Base-by-base conservation (phyloP, 164 flowering plant species). In the Sedum album region DNA sequence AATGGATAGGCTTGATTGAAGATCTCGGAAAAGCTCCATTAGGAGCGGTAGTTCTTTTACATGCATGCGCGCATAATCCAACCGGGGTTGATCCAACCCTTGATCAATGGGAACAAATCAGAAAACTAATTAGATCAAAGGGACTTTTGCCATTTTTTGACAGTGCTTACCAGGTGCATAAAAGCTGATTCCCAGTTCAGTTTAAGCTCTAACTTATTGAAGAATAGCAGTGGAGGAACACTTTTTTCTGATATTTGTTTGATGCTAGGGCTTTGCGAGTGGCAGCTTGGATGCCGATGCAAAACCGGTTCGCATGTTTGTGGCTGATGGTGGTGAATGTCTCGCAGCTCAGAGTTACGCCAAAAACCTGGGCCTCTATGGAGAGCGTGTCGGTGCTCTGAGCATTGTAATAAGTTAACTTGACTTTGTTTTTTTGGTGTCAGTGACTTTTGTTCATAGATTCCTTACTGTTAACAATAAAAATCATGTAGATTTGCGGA, bases 21-120 rank as follows among this genome's bases (percentile, higher is more conserved):
- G 99, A 95, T 66, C 89, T 95, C 68, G 78, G 84, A 67, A 77
- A 94, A 73, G 97, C 98, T 67, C 93, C 97, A 68, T 70, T 81
- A 20, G 99, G 98, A 76, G 88, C 97, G 62, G 82, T 95, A 39
- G 97, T 95, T 73, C 93, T 95, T 66, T 96, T 95, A 36, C 99
- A 95, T 86, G 99, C 99, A 57, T 95, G 99, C 76, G 99, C 99
- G 71, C 99, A 95, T 77, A 95, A 95, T 72, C 99, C 99, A 41
- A 95, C 99, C 71, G 99, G 98, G 73, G 98, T 95, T 76, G 99
- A 95, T 78, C 98, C 99, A 60, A 92, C 96, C 44, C 75, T 81
- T 69, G 79, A 85, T 70, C 97, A 95, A 73, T 95, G 99, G 99
- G 96, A 92, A 70, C 89, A 88, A 66, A 92, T 95, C 60, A 89